Evolutionary conservation across 345 rosid species (phyloP).

Genomic region (Combretum micranthum): DNA sequence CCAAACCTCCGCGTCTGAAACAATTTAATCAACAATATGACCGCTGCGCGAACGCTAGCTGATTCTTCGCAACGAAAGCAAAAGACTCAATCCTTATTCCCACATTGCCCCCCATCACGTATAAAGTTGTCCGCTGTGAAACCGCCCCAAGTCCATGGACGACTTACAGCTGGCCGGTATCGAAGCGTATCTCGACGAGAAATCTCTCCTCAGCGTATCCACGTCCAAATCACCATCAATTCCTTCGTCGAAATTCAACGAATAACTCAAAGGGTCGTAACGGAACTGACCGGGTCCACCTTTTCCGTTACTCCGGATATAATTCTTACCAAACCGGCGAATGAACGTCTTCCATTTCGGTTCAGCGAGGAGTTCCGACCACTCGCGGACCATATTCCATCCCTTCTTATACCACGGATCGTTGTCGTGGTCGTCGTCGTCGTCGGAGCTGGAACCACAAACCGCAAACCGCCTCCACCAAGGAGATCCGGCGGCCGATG

Average conservation of each 20-base stretch:
- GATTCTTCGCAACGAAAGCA: too few species aligned
- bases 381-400: constrained; percentile 30
- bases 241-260: constrained; percentile 87
- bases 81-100: too few species aligned
- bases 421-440: neutral
- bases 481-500: constrained; percentile 2
- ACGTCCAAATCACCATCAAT: constrained; percentile 17
- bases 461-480: constrained; percentile 21
- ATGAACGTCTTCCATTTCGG: constrained; percentile 41
- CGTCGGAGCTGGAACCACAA: too few species aligned
- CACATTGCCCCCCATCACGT: neutral
- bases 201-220: constrained; percentile 12
- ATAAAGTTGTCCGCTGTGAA: constrained; percentile 8
- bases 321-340: constrained; percentile 17
- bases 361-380: constrained; percentile 45
- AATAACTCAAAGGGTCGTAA: constrained; percentile 74
- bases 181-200: constrained; percentile 23
- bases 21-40: too few species aligned
- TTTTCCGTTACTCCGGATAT: constrained; percentile 8
- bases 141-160: constrained; percentile 15
- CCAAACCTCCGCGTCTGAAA: too few species aligned
- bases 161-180: constrained; percentile 11
- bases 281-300: constrained; percentile 35
- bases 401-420: constrained; percentile 24
- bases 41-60: too few species aligned